Evolutionary conservation across 2,329 filamentous ascomycete genomes (phyloP), one percentile per base, ranked within the genome.

Genomic region (Septoria linicola): DNA sequence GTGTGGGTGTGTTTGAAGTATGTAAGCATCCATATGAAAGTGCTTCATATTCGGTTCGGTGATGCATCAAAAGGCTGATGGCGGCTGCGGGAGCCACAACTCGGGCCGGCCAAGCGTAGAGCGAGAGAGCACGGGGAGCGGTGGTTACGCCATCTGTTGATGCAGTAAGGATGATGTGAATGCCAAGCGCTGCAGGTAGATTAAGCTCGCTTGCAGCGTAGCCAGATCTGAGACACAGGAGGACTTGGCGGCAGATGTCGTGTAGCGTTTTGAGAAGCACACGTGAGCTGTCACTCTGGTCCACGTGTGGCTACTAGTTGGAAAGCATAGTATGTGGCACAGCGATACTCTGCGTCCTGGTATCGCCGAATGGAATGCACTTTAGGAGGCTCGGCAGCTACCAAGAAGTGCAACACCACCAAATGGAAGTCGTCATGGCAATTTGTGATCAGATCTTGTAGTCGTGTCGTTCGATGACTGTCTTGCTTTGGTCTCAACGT

Each of bases 111-210:
- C 35, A 27, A 50, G 40, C n/a, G 23, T 27, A 41, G 39, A 27
- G 32, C 17, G 35, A 34, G n/a, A n/a, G n/a, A n/a, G n/a, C n/a
- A n/a, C n/a, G n/a, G n/a, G n/a, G n/a, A n/a, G n/a, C n/a, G n/a
- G n/a, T n/a, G n/a, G 41, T 46, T 45, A 36, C 35, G 40, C 14
- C 20, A 44, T 36, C 37, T 10, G 44, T 44, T 43, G 36, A 27
- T 23, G 30, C 27, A 27, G 34, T 42, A 23, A 30, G 43, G 41
- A 19, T 23, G 8, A 17, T 44, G 31, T 25, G 41, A 21, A 27
- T 49, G 48, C 55, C 51, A 49, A 57, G 55, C 14, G 37, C 53
- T 36, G 53, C 56, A 49, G 36, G 51, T 56, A 56, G 41, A 59
- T 54, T 54, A 49, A 43, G 47, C 42, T 54, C 51, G 56, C 53